Evolutionary conservation across 2,329 filamentous ascomycete species (phyloP), one percentile per base, ranked within the genome.

Genomic region (Sporothrix dimorphospora): DNA sequence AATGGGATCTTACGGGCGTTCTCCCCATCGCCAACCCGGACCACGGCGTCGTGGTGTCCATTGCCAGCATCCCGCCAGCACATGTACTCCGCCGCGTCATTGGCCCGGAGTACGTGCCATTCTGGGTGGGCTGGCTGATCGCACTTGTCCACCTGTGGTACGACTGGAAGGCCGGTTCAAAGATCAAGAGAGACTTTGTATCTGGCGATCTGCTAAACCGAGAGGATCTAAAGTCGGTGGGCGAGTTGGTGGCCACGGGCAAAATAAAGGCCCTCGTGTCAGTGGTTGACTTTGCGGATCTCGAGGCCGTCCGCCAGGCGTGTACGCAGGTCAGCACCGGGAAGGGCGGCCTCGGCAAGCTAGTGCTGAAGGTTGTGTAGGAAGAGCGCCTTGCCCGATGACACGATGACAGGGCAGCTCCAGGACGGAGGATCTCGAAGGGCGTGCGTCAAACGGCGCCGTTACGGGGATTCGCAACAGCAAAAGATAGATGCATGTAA

Each of bases 181-280:
- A 78, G 3, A 81, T 86, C 57, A 78, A 80, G 74, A 81, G 85
- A 63, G 80, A 81, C 12, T 82, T 85, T 47, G 76, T 86, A 40
- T 86, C 85, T 4, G 84, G 83, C 0, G 77, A 85, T 24, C 85
- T 47, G 71, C 86, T 69, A 83, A 67, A 51, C 11, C 27, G 9
- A 7, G 21, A 67, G 27, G 45, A 67, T 14, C 45, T 45, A n/a
- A 14, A 86, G 73, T 77, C 74, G 70, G 78, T 81, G 1, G 81
- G 81, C 0, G 81, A 82, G 70, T 76, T 82, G 30, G 75, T 86
- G 57, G 84, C 83, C 0, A 76, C 76, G 12, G 82, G 82, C 0
- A 83, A 83, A 74, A 76, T 87, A 42, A 84, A 77, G 75, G 76
- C 81, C 0, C 81, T 88, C 12, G 80, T 81, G 11, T 82, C 79